Conservation (phyloP, 2,329 filamentous ascomycete genomes). For the Diplodia mutila region DNA sequence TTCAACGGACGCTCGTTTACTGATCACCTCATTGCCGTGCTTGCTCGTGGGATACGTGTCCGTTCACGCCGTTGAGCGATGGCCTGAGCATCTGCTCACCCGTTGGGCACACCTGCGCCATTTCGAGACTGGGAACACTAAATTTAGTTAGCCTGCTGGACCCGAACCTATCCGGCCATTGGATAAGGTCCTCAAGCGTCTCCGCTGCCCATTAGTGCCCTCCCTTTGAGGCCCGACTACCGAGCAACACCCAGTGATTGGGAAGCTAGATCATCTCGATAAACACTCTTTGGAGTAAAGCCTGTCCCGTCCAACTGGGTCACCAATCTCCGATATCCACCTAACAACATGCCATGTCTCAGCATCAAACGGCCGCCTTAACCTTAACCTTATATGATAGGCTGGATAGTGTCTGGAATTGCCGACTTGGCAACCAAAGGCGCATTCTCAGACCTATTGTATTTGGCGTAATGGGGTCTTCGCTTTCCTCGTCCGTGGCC, state of each 20-base stretch:
- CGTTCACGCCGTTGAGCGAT: too few species aligned
- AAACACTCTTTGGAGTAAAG: not conserved
- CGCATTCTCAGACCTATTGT: not conserved
- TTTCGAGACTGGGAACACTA: not conserved
- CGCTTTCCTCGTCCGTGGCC: not conserved
- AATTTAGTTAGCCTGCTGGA: not conserved
- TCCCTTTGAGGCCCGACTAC: not conserved
- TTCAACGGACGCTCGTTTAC: not conserved
- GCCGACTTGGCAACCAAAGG: not conserved
- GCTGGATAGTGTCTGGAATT: not conserved
- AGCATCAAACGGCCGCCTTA: not conserved
- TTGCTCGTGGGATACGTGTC: too few species aligned
- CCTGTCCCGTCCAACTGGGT: not conserved
- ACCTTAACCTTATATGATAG: not conserved
- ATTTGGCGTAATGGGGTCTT: not conserved
- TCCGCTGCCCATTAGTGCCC: not conserved
- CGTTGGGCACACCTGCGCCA: constrained; percentile 11
- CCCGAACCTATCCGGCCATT: not conserved
- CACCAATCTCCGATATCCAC: not conserved
- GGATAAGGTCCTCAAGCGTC: not conserved
- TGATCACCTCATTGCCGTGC: constrained; percentile 1
- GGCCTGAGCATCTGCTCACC: constrained; percentile 12
- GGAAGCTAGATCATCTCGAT: constrained; percentile 8
- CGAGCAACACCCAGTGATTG: not conserved
- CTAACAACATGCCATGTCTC: not conserved